phyloP scores from a whole-genome alignment of 2,329 filamentous ascomycete species.

The Aspergillus thermomutatus region DNA sequence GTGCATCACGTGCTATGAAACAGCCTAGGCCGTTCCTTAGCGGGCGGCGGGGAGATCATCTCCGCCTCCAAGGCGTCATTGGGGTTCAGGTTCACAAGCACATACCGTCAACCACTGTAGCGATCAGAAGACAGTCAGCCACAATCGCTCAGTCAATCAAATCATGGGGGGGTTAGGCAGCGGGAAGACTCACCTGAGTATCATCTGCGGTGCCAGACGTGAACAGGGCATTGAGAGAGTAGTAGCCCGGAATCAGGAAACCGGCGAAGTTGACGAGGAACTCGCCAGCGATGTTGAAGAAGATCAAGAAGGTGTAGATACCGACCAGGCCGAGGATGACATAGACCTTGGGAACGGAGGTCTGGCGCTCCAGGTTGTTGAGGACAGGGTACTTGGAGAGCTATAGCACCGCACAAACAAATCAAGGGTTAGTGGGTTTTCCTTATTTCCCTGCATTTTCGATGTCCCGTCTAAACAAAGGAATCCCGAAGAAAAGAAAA shows the following conservation, averaged over 20 bases:
- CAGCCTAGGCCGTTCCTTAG: slow-evolving; percentile 11
- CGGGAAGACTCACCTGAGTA: slow-evolving; percentile 53
- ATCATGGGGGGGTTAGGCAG: not conserved
- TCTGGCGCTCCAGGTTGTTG: slow-evolving; percentile 67
- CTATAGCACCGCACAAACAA: slow-evolving; percentile 34
- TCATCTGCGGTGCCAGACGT: slow-evolving; percentile 59
- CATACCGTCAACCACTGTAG: slow-evolving; percentile 59
- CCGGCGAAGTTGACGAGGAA: slow-evolving; percentile 67
- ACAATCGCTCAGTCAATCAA: not conserved
- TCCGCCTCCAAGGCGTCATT: not conserved
- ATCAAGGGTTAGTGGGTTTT: not conserved
- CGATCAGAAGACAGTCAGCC: slow-evolving; percentile 8
- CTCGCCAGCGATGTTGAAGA: slow-evolving; percentile 68
- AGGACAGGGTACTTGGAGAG: slow-evolving; percentile 65
- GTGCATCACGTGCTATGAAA: slow-evolving; percentile 23
- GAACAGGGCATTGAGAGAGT: slow-evolving; percentile 64
- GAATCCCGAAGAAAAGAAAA: slow-evolving; percentile 1
- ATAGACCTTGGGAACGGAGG: slow-evolving; percentile 66
- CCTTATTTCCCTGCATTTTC: not conserved
- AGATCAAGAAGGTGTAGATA: slow-evolving; percentile 67
- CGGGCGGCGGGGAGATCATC: slow-evolving; percentile 6
- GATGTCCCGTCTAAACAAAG: not conserved
- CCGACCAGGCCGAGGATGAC: slow-evolving; percentile 61
- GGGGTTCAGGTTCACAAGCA: slow-evolving; percentile 19
- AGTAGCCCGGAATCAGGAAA: slow-evolving; percentile 64